Percentiles rank a stretch among this genome's conserved stretches.
These are phyloP conservation scores for Epichloe bromicola DNA, from an alignment of 2,329 filamentous ascomycete species.

Conservation along the genomic window DNA sequence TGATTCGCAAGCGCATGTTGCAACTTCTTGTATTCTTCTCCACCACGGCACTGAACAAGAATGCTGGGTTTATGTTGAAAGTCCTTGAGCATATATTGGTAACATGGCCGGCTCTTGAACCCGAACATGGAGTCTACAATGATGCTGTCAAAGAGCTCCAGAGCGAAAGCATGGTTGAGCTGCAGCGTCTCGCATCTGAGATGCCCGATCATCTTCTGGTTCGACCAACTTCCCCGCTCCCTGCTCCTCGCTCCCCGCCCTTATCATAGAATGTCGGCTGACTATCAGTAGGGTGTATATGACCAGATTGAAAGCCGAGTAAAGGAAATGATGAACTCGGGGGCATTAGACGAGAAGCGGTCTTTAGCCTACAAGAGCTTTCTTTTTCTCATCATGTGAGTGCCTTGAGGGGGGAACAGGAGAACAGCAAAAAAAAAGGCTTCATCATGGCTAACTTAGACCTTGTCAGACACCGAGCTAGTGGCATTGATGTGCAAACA, in stretches of 20 bases:
- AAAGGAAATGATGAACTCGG: slow-evolving; percentile 62
- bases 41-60: slow-evolving; percentile 64
- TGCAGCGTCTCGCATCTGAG: slow-evolving; percentile 76
- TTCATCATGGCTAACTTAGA: neutral
- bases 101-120: slow-evolving; percentile 61
- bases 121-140: slow-evolving; percentile 60
- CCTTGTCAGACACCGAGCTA: slow-evolving; percentile 57
- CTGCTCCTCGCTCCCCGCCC: no score
- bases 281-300: slow-evolving; percentile 53
- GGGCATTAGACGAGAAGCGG: slow-evolving; percentile 66
- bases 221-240: slow-evolving; percentile 14
- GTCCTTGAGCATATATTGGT: slow-evolving; percentile 85
- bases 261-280: neutral
- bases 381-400: slow-evolving; percentile 79
- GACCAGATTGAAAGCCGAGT: slow-evolving; percentile 75
- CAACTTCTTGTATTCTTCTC: slow-evolving; percentile 78
- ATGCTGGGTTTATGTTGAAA: slow-evolving; percentile 70
- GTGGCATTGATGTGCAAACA: slow-evolving; percentile 54
- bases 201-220: slow-evolving; percentile 84
- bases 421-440: neutral
- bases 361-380: slow-evolving; percentile 81
- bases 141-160: slow-evolving; percentile 87
- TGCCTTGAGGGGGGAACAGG: neutral
- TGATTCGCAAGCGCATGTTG: slow-evolving; percentile 68
- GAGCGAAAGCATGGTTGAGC: slow-evolving; percentile 68